phyloP scores from a whole-genome alignment of 768 basidiomycete species.

The Suillus cothurnatus region DNA sequence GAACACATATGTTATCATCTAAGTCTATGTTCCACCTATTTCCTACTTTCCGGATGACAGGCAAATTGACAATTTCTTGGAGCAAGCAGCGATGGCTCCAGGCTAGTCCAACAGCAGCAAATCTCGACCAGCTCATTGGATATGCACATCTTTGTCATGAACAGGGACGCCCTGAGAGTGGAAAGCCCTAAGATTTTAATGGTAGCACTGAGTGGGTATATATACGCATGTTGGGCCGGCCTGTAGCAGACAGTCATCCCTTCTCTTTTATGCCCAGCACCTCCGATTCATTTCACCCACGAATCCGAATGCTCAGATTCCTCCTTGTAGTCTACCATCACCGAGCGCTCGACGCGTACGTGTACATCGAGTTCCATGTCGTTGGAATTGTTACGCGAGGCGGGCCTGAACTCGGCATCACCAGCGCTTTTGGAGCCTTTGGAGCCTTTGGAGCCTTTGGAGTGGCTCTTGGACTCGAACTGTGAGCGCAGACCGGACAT shows the following conservation, averaged over 20 bases:
- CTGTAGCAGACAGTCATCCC: not conserved
- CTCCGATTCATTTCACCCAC: not conserved
- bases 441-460: slow-evolving; percentile 12
- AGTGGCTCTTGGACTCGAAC: slow-evolving; percentile 4
- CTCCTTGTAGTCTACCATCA: slow-evolving; percentile 26
- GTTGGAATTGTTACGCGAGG: not conserved
- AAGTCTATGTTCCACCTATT: not conserved
- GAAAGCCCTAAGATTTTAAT: not conserved
- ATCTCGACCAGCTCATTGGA: not conserved
- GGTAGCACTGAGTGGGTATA: not conserved
- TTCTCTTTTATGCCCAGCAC: not conserved
- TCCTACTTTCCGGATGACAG: not conserved
- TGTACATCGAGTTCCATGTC: slow-evolving; percentile 33
- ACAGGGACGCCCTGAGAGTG: not conserved
- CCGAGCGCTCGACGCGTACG: slow-evolving; percentile 32
- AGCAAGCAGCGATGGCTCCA: not conserved
- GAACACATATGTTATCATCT: not conserved
- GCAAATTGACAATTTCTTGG: not conserved
- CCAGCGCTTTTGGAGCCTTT: slow-evolving; percentile 11
- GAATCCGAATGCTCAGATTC: not conserved
- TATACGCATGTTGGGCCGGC: not conserved
- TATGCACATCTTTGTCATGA: not conserved
- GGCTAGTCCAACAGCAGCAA: not conserved
- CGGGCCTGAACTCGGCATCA: slow-evolving; percentile 24
- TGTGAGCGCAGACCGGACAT: too few relatives aligned